Evolutionary conservation across 306 rosid species (phyloP).

Genomic region (Rubus parviflorus): DNA sequence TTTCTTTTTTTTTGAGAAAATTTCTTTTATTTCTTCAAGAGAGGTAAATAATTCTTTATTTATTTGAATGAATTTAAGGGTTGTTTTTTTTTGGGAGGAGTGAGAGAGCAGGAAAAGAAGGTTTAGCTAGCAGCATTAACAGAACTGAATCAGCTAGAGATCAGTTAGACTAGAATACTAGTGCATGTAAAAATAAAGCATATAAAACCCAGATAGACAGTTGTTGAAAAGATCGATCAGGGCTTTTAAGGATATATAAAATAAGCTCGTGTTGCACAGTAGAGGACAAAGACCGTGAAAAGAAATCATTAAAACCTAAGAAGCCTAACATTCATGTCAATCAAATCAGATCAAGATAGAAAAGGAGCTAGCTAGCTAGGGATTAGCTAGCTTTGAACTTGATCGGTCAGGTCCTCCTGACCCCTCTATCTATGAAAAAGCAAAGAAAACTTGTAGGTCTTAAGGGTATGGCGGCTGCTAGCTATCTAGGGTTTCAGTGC

Average conservation of each 20-base stretch:
- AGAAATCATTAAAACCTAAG: conserved; percentile 44
- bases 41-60: not conserved
- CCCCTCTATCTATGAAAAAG: conserved; percentile 8
- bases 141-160: conserved; percentile 38
- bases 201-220: conserved; percentile 60
- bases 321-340: conserved; percentile 26
- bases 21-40: not conserved
- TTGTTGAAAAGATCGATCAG: conserved; percentile 15
- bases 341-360: conserved; percentile 33
- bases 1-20: too few relatives aligned
- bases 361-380: conserved; percentile 11
- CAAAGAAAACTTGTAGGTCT: conserved; percentile 15
- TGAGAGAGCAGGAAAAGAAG: conserved; percentile 25
- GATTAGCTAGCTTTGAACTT: conserved; percentile 22
- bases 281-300: conserved; percentile 46
- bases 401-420: conserved; percentile 32
- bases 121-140: conserved; percentile 32
- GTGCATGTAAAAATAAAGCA: conserved; percentile 36
- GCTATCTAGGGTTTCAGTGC: conserved; percentile 54
- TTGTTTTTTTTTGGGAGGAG: not conserved
- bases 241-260: conserved; percentile 31
- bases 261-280: conserved; percentile 24
- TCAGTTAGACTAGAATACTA: conserved; percentile 23
- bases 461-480: conserved; percentile 68
- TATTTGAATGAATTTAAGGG: not conserved